Evolutionary conservation across 108 stramenopile species (phyloP).

Genomic region (Mediolabrus comicus): DNA sequence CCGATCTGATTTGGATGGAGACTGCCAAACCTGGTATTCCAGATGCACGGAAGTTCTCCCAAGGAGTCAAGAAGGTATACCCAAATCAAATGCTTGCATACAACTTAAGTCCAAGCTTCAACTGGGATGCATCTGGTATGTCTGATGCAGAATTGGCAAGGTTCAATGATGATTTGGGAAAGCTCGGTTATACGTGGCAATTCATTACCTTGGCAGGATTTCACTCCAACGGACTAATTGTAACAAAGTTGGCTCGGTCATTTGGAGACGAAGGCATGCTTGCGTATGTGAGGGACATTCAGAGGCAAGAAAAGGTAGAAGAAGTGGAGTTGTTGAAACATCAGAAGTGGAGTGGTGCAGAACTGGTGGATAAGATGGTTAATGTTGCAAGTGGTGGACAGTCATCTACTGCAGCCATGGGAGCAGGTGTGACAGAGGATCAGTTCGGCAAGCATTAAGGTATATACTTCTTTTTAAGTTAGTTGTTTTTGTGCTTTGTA

Average conservation of each 20-base stretch:
- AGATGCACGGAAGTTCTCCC: constrained; percentile 77
- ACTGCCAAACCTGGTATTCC: constrained; percentile 79
- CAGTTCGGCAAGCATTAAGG: constrained; percentile 67
- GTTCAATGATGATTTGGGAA: constrained; percentile 91
- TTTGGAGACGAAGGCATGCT: constrained; percentile 91
- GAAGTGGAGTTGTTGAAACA: constrained; percentile 91
- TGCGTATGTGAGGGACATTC: constrained; percentile 93
- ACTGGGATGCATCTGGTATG: constrained; percentile 96
- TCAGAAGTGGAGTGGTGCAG: constrained; percentile 96
- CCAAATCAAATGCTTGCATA: constrained; percentile 95
- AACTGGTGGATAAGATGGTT: constrained; percentile 92
- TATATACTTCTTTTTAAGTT: too few relatives aligned
- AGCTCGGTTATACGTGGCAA: constrained; percentile 92
- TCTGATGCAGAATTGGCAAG: constrained; percentile 69
- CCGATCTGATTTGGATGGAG: constrained; percentile 97
- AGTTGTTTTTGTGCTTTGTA: too few relatives aligned
- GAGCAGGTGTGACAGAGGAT: constrained; percentile 87
- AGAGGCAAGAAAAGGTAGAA: constrained; percentile 84
- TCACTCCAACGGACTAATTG: constrained; percentile 92
- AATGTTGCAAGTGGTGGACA: constrained; percentile 89
- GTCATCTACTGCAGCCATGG: constrained; percentile 92
- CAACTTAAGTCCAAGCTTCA: constrained; percentile 94
- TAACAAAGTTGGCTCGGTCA: constrained; percentile 80
- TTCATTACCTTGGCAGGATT: constrained; percentile 97
- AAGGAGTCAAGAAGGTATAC: constrained; percentile 65